These are phyloP conservation scores for Wickerhamiella domercqiae DNA, from an alignment of 805 yeast genomes.

Conservation along the genomic window DNA sequence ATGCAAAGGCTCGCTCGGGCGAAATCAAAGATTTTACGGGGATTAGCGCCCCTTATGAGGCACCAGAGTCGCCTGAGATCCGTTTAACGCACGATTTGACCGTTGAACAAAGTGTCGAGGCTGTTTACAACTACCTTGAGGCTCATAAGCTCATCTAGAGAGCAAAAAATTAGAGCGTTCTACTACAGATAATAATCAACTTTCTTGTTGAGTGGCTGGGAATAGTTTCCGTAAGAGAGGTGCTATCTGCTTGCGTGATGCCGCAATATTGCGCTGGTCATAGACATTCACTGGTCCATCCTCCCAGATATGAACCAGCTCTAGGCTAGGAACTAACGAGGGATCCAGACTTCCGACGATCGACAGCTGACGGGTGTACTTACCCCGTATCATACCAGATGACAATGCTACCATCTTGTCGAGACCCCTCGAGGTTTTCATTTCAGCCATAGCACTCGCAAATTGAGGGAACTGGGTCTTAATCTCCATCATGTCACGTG, in stretches of 20 bases:
- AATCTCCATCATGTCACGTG: slow-evolving; percentile 46
- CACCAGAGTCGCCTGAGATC: slow-evolving; percentile 72
- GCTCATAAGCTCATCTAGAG: slow-evolving; percentile 8
- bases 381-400: slow-evolving; percentile 21
- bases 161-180: background rate
- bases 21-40: slow-evolving; percentile 90
- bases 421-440: slow-evolving; percentile 23
- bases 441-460: slow-evolving; percentile 20
- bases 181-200: background rate
- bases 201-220: background rate
- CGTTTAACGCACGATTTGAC: slow-evolving; percentile 58
- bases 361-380: slow-evolving; percentile 33
- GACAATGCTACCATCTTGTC: slow-evolving; percentile 37
- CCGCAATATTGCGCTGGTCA: slow-evolving; percentile 39
- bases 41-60: slow-evolving; percentile 90
- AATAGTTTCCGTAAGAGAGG: slow-evolving; percentile 32
- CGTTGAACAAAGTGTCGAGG: slow-evolving; percentile 68
- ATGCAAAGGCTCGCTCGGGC: slow-evolving; percentile 94
- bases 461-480: slow-evolving; percentile 19
- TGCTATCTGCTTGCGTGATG: slow-evolving; percentile 78
- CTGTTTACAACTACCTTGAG: slow-evolving; percentile 43
- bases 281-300: slow-evolving; percentile 18
- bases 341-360: slow-evolving; percentile 18
- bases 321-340: slow-evolving; percentile 9
- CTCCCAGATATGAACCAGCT: slow-evolving; percentile 7